Base-by-base conservation (phyloP, 495 filamentous ascomycete species). In the Aspergillus taichungensis region DNA sequence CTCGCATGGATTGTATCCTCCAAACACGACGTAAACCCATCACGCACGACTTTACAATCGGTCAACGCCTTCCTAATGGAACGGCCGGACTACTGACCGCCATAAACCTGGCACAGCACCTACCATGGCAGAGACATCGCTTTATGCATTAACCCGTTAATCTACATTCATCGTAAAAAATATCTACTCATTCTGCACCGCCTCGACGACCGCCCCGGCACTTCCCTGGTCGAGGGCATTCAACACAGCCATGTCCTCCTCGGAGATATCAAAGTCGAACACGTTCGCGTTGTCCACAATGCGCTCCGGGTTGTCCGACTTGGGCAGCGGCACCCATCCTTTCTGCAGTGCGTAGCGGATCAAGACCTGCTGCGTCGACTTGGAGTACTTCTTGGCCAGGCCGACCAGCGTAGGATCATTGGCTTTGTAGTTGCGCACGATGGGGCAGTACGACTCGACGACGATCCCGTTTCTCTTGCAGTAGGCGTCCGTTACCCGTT, bases 41-140 rank as follows among this genome's bases (percentile, higher is more conserved):
- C 79, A 48, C 72, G 91, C 34, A 73, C 82, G 28, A 94, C 88
- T 1, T 63, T 97, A 40, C 86, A 94, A 59, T 84, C 82, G 43
- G 80, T 96, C 33, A 94, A 96, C 64, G 82, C 83, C 33, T 94
- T 87, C 51, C 67, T 97, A 37, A 92, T 97, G 80, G 52, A 67
- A 44, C 52, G 56, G 36, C 61, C 60, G 33, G 59, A 69, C 59
- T 67, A 60, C 55, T 67, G 53, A 67, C 31, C 8, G 9, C 30
- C 13, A n/a, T 30, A 6, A 35, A 13, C 30, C 18, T 32, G n/a
- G 46, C 11, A 27, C 13, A 37, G 12, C 13, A 29, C 34, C 13
- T 12, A n/a, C 12, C 8, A 24, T 33, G 24, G 6, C 35, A 18
- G 28, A 12, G 14, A 36, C 34, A 37, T 34, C 32, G 33, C 35